These are phyloP conservation scores for Ottelia alismoides DNA, from an alignment of 106 monocot species.

Conservation along the genomic window DNA sequence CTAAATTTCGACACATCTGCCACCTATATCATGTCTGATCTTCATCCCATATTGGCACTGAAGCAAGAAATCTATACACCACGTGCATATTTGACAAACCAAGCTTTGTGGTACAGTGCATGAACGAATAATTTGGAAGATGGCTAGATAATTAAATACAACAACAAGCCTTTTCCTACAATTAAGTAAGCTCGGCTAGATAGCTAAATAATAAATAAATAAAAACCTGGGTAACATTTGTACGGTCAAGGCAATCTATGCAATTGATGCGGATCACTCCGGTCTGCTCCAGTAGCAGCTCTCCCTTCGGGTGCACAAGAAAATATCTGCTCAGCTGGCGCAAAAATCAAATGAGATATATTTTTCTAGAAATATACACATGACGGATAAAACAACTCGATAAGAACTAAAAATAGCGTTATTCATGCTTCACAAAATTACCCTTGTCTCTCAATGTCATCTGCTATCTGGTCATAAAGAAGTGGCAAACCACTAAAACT, in stretches of 20 bases:
- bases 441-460: slow-evolving; percentile 70
- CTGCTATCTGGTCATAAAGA: slow-evolving; percentile 65
- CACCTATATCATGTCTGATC: no score
- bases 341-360: slow-evolving; percentile 34
- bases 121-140: no score
- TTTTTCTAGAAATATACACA: background rate
- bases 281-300: slow-evolving; percentile 54
- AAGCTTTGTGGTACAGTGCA: no score
- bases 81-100: no score
- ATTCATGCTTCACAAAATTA: slow-evolving; percentile 15
- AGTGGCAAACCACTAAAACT: slow-evolving; percentile 60
- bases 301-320: slow-evolving; percentile 47
- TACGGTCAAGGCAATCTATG: slow-evolving; percentile 93
- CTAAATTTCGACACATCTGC: no score
- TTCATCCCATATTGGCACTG: no score
- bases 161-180: no score
- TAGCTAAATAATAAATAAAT: no score
- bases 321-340: slow-evolving; percentile 99
- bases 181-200: no score
- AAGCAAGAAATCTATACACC: no score
- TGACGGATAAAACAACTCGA: no score
- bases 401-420: background rate
- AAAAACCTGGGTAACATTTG: slow-evolving; percentile 99
- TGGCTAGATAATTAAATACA: no score
- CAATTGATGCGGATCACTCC: slow-evolving; percentile 80